Conservation (phyloP, 148 eudicot species). For the Camellia lanceoleosa region DNA sequence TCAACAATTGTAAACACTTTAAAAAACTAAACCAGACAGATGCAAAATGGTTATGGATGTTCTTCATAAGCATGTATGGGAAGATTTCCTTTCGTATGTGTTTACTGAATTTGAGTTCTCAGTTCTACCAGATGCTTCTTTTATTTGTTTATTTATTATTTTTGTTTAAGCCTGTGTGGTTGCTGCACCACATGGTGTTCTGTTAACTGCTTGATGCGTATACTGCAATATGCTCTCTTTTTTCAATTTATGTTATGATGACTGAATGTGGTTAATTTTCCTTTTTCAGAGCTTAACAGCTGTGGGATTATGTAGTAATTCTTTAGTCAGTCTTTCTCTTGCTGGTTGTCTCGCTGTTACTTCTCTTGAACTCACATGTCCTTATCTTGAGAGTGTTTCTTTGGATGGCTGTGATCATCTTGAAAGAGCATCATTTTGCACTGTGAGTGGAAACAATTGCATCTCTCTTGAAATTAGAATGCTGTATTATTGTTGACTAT, state of each 20-base stretch:
- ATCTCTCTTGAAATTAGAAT: background rate
- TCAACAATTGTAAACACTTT: no score
- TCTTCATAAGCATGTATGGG: background rate
- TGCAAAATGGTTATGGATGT: background rate
- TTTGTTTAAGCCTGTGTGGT: background rate
- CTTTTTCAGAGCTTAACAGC: slow-evolving; percentile 69
- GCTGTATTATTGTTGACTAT: no score
- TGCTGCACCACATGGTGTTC: background rate
- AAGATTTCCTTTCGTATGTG: background rate
- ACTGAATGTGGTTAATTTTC: slow-evolving; percentile 12
- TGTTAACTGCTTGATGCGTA: slow-evolving; percentile 5
- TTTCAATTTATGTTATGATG: slow-evolving; percentile 7
- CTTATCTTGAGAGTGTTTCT: slow-evolving; percentile 71
- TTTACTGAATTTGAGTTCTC: background rate
- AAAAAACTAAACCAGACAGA: background rate
- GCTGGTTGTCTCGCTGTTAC: slow-evolving; percentile 81
- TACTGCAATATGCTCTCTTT: background rate
- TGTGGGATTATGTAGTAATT: slow-evolving; percentile 59
- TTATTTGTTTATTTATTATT: background rate
- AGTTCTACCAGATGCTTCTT: background rate
- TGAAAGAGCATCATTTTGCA: slow-evolving; percentile 78
- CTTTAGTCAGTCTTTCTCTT: slow-evolving; percentile 73
- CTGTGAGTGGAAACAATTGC: slow-evolving; percentile 47
- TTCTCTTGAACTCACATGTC: slow-evolving; percentile 64
- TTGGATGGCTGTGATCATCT: slow-evolving; percentile 99